Evolutionary conservation across 768 basidiomycete species (phyloP), one percentile per base, ranked within the genome.

Genomic region (Zangia roseola): DNA sequence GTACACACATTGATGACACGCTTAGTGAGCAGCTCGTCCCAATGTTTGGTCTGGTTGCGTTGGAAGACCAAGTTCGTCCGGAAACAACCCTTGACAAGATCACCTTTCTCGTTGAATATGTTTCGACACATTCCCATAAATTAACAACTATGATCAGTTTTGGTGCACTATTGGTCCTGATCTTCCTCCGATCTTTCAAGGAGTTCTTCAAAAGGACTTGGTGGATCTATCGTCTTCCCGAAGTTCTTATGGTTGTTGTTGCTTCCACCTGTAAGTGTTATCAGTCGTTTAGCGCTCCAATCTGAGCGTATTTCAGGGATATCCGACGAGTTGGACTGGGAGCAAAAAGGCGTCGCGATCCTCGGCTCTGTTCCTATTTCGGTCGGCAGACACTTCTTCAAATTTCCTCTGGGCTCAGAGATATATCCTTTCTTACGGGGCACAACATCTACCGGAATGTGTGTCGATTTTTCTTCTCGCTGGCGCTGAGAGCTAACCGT

Each of bases 381-480:
- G 35, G 80, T 78, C 14, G 82, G 82, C 20, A 60, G 62, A 41
- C 63, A 81, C 68, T 86, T 91, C 55, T 70, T 98, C 56, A 78
- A 81, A 49, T 79, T 91, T 57, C 97, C 97, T 5, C 58, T 98
- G 2, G 74, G 72, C 24, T 69, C 76, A 14, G 65, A 73, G 20
- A 83, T 81, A 26, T 60, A 86, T 50, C 78, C 75, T 49, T 89
- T 83, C 61, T 72, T 95, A 21, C 81, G 80, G 25, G 74, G 80
- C 38, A 97, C 94, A 0, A 94, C 93, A 2, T 86, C 88, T 2
- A 92, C 90, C 2, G 87, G 92, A 5, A 79, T 90, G 87, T 87
- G 62, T 59, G 73, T 24, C 20, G 24, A 19, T 28, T 47, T 14
- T 41, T 6, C 19, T n/a, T n/a, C n/a, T n/a, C n/a, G 2, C 0